phyloP scores from a whole-genome alignment of 2,329 filamentous ascomycete genomes.

The Nigrospora osmanthi region DNA sequence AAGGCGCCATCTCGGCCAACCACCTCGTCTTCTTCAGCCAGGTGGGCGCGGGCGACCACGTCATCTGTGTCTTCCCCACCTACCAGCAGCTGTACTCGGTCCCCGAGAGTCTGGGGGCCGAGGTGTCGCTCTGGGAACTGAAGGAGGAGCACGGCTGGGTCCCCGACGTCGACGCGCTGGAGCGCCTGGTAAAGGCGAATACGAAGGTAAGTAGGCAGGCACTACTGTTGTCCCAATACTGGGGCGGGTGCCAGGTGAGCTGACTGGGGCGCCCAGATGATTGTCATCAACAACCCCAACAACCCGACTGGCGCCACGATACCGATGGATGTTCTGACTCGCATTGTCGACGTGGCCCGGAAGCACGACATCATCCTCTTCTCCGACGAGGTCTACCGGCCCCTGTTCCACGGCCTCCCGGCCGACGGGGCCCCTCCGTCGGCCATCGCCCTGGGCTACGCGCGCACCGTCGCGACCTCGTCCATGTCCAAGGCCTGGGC shows the following conservation, averaged over 20 bases:
- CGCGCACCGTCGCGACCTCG: constrained; percentile 63
- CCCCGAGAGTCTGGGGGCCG: constrained; percentile 65
- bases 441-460: constrained; percentile 63
- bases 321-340: constrained; percentile 48
- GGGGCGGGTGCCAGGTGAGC: neutral
- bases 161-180: constrained; percentile 59
- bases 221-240: neutral
- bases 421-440: constrained; percentile 51
- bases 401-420: constrained; percentile 64
- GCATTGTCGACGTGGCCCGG: constrained; percentile 56
- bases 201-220: constrained; percentile 69
- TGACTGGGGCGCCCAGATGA: constrained; percentile 29
- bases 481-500: constrained; percentile 83
- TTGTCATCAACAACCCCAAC: constrained; percentile 63
- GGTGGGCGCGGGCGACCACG: constrained; percentile 68
- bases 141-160: constrained; percentile 57
- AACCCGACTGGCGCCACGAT: constrained; percentile 74
- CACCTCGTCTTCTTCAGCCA: constrained; percentile 70
- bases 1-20: constrained; percentile 80
- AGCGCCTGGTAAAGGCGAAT: constrained; percentile 55
- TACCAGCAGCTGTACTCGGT: constrained; percentile 80
- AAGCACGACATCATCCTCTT: constrained; percentile 59
- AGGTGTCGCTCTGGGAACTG: constrained; percentile 71
- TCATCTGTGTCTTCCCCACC: constrained; percentile 79
- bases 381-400: constrained; percentile 77